Evolutionary conservation across 2,329 filamentous ascomycete genomes (phyloP).

Genomic region (Colletotrichum paranaense): DNA sequence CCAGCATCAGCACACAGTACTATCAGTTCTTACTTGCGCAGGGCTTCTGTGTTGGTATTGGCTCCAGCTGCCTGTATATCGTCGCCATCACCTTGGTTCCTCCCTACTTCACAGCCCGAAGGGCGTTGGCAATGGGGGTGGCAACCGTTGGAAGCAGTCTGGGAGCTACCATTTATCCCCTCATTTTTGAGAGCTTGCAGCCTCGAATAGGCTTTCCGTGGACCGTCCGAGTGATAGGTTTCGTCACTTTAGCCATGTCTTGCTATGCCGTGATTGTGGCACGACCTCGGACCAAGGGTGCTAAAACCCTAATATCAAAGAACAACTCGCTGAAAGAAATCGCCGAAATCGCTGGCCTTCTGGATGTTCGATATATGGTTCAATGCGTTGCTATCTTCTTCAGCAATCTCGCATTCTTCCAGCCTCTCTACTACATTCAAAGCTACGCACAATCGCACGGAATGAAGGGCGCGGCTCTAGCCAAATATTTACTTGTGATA

Average conservation of each 20-base stretch:
- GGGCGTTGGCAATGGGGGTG: slow-evolving; percentile 69
- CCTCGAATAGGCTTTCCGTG: slow-evolving; percentile 67
- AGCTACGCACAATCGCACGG: slow-evolving; percentile 43
- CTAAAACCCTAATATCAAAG: slow-evolving; percentile 53
- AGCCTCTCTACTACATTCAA: slow-evolving; percentile 45
- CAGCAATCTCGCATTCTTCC: slow-evolving; percentile 49
- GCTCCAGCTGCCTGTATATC: slow-evolving; percentile 44
- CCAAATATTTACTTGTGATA: slow-evolving; percentile 48
- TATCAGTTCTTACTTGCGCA: slow-evolving; percentile 53
- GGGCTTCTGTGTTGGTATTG: slow-evolving; percentile 49
- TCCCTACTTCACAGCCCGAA: slow-evolving; percentile 68
- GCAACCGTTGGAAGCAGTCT: slow-evolving; percentile 68
- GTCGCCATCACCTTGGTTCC: slow-evolving; percentile 64
- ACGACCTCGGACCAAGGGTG: slow-evolving; percentile 46
- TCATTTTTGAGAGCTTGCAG: slow-evolving; percentile 66
- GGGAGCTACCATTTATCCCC: slow-evolving; percentile 66
- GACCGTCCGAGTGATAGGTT: slow-evolving; percentile 49
- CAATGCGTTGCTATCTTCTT: slow-evolving; percentile 47
- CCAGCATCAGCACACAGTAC: slow-evolving; percentile 55
- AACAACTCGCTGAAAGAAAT: slow-evolving; percentile 51
- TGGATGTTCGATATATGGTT: slow-evolving; percentile 49
- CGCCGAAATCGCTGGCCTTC: slow-evolving; percentile 42
- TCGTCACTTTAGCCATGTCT: slow-evolving; percentile 39
- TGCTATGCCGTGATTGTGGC: not conserved
- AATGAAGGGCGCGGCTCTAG: slow-evolving; percentile 42